phyloP scores from a whole-genome alignment of 129 eudicot species.

The Helichrysum umbraculigerum region DNA sequence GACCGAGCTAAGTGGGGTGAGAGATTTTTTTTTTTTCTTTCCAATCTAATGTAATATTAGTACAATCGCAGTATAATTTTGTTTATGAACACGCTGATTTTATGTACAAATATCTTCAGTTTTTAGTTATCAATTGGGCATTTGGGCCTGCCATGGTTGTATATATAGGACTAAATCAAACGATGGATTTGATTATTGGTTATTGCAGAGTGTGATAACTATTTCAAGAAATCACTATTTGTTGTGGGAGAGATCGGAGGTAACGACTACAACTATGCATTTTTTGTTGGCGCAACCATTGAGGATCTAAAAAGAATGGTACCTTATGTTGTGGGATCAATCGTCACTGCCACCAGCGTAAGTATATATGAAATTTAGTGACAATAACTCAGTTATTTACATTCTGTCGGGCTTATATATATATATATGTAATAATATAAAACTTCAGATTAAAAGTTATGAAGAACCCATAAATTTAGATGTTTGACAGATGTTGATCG shows the following conservation, averaged over 20 bases:
- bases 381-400: too few relatives aligned
- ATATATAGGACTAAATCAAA: neutral
- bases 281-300: constrained; percentile 51
- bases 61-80: neutral
- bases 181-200: neutral
- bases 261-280: constrained; percentile 72
- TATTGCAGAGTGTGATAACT: constrained; percentile 47
- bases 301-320: constrained; percentile 44
- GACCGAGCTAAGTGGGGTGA: neutral
- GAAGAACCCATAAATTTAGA: neutral
- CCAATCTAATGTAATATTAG: too few relatives aligned
- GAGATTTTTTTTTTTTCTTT: too few relatives aligned
- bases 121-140: too few relatives aligned
- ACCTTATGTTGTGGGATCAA: constrained; percentile 57
- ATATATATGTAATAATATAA: too few relatives aligned
- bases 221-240: constrained; percentile 61
- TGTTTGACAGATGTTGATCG: constrained; percentile 54
- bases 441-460: too few relatives aligned
- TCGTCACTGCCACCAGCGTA: constrained; percentile 56
- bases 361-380: constrained; percentile 13
- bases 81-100: too few relatives aligned
- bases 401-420: too few relatives aligned
- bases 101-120: neutral
- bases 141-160: neutral
- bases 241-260: constrained; percentile 90